phyloP scores from a whole-genome alignment of 129 eudicot genomes.

The Chrysanthemum seticuspe region DNA sequence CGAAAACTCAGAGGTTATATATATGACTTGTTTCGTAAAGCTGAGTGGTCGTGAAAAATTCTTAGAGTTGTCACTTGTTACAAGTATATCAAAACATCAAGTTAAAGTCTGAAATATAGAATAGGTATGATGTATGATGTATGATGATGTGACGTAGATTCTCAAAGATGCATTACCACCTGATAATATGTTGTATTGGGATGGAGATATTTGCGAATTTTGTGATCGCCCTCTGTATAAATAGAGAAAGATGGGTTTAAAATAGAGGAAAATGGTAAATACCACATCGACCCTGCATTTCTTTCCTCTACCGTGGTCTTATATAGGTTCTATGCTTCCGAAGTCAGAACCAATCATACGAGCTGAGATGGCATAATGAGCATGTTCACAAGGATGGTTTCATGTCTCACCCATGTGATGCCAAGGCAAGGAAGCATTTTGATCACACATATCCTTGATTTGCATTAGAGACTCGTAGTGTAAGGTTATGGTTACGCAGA shows the following conservation, averaged over 20 bases:
- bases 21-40: background rate
- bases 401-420: background rate
- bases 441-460: background rate
- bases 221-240: background rate
- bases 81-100: background rate
- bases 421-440: background rate
- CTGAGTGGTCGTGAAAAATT: background rate
- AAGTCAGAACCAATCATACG: background rate
- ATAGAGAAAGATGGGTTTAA: background rate
- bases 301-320: background rate
- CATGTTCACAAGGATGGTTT: background rate
- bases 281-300: background rate
- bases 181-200: background rate
- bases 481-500: background rate
- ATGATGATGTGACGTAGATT: background rate
- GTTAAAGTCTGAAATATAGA: background rate
- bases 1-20: background rate
- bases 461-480: background rate
- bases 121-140: background rate
- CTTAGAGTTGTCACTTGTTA: background rate
- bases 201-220: background rate
- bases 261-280: background rate
- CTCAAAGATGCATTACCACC: conserved; percentile 1
- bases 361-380: conserved; percentile 9
- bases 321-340: background rate